Conservation (phyloP, 768 basidiomycete genomes). For the Lanmaoa pseudosensibilis region DNA sequence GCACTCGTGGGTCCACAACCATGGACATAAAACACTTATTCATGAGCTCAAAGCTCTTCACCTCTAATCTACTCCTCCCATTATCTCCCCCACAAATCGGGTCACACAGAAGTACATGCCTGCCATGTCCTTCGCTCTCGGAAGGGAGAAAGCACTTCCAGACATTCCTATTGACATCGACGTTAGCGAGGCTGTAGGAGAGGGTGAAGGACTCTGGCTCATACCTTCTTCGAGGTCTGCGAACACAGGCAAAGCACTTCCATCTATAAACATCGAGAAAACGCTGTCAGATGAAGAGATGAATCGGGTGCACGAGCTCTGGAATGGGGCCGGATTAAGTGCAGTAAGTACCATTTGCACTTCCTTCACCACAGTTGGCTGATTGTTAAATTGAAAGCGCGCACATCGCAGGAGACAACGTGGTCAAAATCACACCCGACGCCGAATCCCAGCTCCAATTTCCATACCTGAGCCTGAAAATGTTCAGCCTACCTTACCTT, state of each 20-base stretch:
- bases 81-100: not conserved
- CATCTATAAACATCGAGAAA: slow-evolving; percentile 20
- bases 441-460: slow-evolving; percentile 12
- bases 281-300: slow-evolving; percentile 21
- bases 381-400: slow-evolving; percentile 17
- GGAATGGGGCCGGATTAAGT: slow-evolving; percentile 28
- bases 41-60: not conserved
- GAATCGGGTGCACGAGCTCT: slow-evolving; percentile 19
- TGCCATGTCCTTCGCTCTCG: slow-evolving; percentile 7
- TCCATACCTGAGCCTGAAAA: slow-evolving; percentile 10
- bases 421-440: not conserved
- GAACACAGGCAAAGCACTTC: slow-evolving; percentile 9
- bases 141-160: slow-evolving; percentile 25
- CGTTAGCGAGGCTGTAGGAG: not conserved
- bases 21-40: slow-evolving; percentile 7
- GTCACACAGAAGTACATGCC: not conserved
- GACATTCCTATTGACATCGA: slow-evolving; percentile 14
- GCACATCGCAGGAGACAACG: slow-evolving; percentile 23
- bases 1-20: not conserved
- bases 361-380: not conserved
- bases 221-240: not conserved
- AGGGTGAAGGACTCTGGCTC: not conserved
- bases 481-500: not conserved
- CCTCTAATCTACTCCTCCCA: not conserved
- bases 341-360: slow-evolving; percentile 13